Percentiles rank a stretch among this genome's conserved stretches.
These are phyloP conservation scores for Claviceps monticola DNA, from an alignment of 2,329 filamentous ascomycete species.

Conservation along the genomic window DNA sequence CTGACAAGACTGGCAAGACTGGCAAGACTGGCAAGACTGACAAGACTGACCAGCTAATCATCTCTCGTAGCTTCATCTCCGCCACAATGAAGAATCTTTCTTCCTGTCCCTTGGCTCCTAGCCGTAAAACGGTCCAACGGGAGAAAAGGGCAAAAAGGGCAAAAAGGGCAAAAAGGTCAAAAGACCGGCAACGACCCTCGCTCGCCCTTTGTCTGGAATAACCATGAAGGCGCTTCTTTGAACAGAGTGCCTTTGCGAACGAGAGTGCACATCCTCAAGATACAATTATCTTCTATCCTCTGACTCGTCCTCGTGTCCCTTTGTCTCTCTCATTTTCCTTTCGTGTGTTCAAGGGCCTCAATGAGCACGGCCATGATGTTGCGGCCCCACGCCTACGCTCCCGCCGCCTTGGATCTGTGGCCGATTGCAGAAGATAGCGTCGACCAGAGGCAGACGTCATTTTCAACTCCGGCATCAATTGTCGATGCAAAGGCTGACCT, in stretches of 20 bases:
- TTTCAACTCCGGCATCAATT: conserved; percentile 4
- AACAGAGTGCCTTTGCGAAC: neutral
- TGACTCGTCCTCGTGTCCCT: neutral
- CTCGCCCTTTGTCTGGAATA: neutral
- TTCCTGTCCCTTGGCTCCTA: neutral
- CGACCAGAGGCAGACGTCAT: conserved; percentile 7
- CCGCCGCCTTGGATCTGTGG: conserved; percentile 7
- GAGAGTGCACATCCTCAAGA: neutral
- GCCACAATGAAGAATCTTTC: neutral
- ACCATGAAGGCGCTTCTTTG: neutral
- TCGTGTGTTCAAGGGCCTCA: neutral
- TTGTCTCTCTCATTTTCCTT: neutral
- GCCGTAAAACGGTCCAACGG: neutral
- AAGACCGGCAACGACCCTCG: neutral
- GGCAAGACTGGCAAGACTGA: neutral
- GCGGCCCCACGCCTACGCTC: conserved; percentile 5
- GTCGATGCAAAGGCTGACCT: conserved; percentile 10
- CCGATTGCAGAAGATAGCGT: conserved; percentile 3
- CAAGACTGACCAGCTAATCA: no score
- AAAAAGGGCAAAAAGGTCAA: neutral
- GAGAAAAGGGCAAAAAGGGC: neutral
- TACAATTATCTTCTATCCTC: neutral
- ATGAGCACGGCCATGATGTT: conserved; percentile 9
- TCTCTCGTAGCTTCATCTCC: neutral
- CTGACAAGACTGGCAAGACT: neutral